A percentile compares a stretch with the other conserved stretches of the same genome.
phyloP scores from a whole-genome alignment of 2,329 filamentous ascomycete genomes.

The Nemania serpens region DNA sequence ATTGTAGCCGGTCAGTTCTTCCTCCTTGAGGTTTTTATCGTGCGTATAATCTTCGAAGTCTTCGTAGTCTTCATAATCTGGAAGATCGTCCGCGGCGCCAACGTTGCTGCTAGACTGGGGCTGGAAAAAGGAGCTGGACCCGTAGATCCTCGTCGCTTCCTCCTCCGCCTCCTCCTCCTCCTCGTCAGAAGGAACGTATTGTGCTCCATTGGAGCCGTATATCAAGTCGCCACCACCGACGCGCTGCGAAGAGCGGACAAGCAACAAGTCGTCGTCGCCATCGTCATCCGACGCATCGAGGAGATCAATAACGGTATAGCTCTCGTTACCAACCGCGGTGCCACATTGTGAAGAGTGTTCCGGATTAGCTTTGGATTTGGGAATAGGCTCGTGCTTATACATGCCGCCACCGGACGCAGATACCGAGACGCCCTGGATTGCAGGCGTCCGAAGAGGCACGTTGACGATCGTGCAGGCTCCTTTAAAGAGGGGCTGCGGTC shows the following conservation, averaged over 20 bases:
- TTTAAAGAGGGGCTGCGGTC: constrained; percentile 5
- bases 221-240: constrained; percentile 6
- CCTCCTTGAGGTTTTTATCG: not conserved
- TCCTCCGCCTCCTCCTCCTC: too few relatives aligned
- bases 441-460: constrained; percentile 3
- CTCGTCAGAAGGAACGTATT: not conserved
- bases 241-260: not conserved
- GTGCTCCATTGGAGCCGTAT: not conserved
- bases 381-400: not conserved
- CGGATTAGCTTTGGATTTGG: not conserved
- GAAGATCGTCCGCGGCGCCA: not conserved
- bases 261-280: too few relatives aligned
- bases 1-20: not conserved
- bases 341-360: too few relatives aligned
- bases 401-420: not conserved
- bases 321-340: not conserved
- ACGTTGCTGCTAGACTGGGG: not conserved
- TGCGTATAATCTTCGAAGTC: not conserved
- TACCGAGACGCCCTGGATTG: not conserved
- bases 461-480: constrained; percentile 6
- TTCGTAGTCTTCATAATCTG: not conserved
- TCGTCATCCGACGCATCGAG: constrained; percentile 18
- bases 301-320: not conserved
- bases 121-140: not conserved
- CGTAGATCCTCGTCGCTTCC: not conserved